These are phyloP conservation scores for Penicillium desertorum DNA, from an alignment of 495 filamentous ascomycete genomes.

Conservation along the genomic window DNA sequence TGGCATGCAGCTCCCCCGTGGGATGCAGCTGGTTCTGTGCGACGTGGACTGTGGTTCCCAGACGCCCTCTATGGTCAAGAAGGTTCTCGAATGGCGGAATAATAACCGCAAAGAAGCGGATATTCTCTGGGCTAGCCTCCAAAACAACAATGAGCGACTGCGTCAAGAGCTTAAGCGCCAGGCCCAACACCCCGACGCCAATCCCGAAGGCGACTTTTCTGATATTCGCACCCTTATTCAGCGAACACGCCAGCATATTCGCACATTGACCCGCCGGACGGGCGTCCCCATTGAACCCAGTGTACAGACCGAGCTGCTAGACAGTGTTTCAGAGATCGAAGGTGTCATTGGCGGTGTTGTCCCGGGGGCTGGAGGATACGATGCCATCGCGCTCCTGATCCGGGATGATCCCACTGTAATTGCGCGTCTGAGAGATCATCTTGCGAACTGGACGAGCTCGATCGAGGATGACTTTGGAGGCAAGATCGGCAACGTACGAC, in stretches of 20 bases:
- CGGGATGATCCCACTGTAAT: slow-evolving; percentile 70
- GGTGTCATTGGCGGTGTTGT: slow-evolving; percentile 92
- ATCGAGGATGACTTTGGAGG: slow-evolving; percentile 52
- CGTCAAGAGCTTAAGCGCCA: slow-evolving; percentile 57
- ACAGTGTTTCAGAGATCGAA: slow-evolving; percentile 66
- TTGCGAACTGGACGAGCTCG: slow-evolving; percentile 62
- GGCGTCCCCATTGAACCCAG: slow-evolving; percentile 89
- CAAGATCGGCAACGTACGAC: slow-evolving; percentile 68
- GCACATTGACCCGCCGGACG: slow-evolving; percentile 69
- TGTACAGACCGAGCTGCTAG: slow-evolving; percentile 78
- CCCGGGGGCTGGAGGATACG: slow-evolving; percentile 90
- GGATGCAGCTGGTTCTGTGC: slow-evolving; percentile 79
- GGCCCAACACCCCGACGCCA: slow-evolving; percentile 34
- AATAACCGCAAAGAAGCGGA: slow-evolving; percentile 65
- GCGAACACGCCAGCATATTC: slow-evolving; percentile 60
- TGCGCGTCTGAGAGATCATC: slow-evolving; percentile 57
- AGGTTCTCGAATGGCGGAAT: slow-evolving; percentile 79
- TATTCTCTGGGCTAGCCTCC: slow-evolving; percentile 68
- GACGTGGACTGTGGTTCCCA: slow-evolving; percentile 94
- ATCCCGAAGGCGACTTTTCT: slow-evolving; percentile 31
- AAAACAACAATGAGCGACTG: slow-evolving; percentile 70
- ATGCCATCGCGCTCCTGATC: slow-evolving; percentile 81
- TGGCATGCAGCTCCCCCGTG: slow-evolving; percentile 61
- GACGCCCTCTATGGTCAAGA: slow-evolving; percentile 92
- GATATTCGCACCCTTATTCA: slow-evolving; percentile 45